Percentiles rank a stretch among this genome's conserved stretches.
phyloP scores from a whole-genome alignment of 768 basidiomycete genomes.

The Phanerochaete sordida region DNA sequence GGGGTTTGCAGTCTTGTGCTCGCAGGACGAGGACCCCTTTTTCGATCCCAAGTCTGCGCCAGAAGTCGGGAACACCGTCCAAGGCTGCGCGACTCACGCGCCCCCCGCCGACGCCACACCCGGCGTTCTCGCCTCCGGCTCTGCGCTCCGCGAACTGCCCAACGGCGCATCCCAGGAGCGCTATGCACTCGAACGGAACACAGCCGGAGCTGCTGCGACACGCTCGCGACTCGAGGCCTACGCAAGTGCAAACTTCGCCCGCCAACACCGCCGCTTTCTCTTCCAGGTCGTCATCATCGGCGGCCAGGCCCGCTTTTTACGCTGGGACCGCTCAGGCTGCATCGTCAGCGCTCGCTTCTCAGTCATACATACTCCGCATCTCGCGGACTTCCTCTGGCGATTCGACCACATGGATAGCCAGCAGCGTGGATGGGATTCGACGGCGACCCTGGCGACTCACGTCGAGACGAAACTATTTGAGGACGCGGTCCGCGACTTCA shows the following conservation, averaged over 20 bases:
- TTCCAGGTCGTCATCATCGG: not conserved
- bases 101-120: too few species aligned
- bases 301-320: not conserved
- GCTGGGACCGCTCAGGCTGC: not conserved
- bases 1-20: not conserved
- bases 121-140: too few species aligned
- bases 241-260: not conserved
- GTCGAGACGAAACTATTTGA: not conserved
- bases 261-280: not conserved
- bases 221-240: not conserved
- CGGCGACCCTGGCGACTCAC: not conserved
- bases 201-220: too few species aligned
- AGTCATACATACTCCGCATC: not conserved
- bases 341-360: not conserved
- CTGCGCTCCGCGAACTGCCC: too few species aligned
- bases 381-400: slow-evolving; percentile 2
- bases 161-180: not conserved
- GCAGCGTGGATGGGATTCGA: slow-evolving; percentile 3
- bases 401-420: not conserved
- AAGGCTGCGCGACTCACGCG: too few species aligned
- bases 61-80: too few species aligned
- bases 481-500: not conserved
- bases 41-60: not conserved
- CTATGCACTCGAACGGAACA: not conserved
- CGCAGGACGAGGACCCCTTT: not conserved